A percentile compares a stretch with the other conserved stretches of the same genome.
Conservation (phyloP, 345 rosid genomes). For the Syzygium aromaticum region DNA sequence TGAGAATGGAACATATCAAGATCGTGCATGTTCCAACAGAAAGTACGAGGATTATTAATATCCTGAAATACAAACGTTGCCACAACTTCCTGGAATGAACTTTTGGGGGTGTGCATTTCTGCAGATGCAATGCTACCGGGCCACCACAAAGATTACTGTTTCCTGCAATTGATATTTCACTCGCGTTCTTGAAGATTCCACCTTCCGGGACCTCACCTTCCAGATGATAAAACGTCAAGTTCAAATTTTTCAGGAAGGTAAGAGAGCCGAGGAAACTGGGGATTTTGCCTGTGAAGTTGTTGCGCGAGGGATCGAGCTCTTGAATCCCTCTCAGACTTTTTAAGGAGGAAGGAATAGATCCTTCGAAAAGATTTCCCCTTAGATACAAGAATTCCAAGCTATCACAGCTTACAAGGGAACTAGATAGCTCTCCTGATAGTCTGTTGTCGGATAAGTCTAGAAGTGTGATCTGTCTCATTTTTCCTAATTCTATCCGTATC, state of each 20-base stretch:
- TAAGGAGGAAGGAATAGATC: slow-evolving; percentile 9
- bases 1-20: background rate
- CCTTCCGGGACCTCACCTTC: slow-evolving; percentile 12
- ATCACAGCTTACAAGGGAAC: slow-evolving; percentile 6
- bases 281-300: slow-evolving; percentile 15
- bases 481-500: slow-evolving; percentile 6
- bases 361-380: slow-evolving; percentile 4
- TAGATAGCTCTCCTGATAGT: slow-evolving; percentile 18
- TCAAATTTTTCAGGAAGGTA: background rate
- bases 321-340: slow-evolving; percentile 5
- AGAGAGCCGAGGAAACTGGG: slow-evolving; percentile 8
- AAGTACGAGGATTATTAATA: background rate
- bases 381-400: slow-evolving; percentile 7
- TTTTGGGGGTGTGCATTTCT: background rate
- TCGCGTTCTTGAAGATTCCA: slow-evolving; percentile 6
- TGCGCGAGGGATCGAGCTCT: slow-evolving; percentile 15
- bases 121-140: background rate
- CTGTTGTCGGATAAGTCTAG: slow-evolving; percentile 14
- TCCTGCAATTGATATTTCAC: slow-evolving; percentile 9
- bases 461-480: background rate
- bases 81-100: background rate
- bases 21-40: background rate
- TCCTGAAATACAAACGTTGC: slow-evolving; percentile 2
- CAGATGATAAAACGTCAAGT: slow-evolving; percentile 14
- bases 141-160: slow-evolving; percentile 18